Conservation (phyloP, 768 basidiomycete genomes). For the Leucocoprinus sp. region DNA sequence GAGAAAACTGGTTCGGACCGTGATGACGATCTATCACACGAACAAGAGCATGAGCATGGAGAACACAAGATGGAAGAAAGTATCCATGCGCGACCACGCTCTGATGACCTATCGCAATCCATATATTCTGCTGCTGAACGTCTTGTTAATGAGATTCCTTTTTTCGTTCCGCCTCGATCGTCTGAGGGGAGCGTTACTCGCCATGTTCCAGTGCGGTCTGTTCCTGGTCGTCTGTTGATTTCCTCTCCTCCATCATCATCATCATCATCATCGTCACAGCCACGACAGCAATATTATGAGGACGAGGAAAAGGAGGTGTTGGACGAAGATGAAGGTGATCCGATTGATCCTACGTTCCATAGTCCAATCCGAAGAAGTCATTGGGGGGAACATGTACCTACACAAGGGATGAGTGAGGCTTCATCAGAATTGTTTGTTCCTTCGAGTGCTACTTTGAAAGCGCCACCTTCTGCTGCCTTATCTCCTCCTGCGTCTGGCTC, state of each 20-base stretch:
- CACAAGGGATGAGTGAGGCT: neutral
- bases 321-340: slow-evolving; percentile 62
- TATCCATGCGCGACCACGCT: neutral
- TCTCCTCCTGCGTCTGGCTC: slow-evolving; percentile 1
- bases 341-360: slow-evolving; percentile 60
- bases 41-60: slow-evolving; percentile 16
- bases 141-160: neutral
- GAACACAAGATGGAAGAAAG: neutral
- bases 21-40: slow-evolving; percentile 15
- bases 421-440: neutral
- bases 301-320: slow-evolving; percentile 32
- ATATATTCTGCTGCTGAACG: neutral
- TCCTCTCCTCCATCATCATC: slow-evolving; percentile 14
- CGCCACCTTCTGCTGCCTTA: slow-evolving; percentile 4
- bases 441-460: neutral
- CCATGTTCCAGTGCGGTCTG: slow-evolving; percentile 1
- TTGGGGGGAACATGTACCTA: neutral
- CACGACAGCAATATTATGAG: neutral
- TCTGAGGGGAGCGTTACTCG: neutral
- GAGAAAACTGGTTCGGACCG: slow-evolving; percentile 21
- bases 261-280: neutral
- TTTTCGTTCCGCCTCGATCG: slow-evolving; percentile 3
- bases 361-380: slow-evolving; percentile 33
- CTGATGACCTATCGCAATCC: neutral
- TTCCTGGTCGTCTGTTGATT: no score